These are phyloP conservation scores for Microbotryum scabiosae DNA, from an alignment of 1,284 basidiomycete genomes.

Conservation along the genomic window DNA sequence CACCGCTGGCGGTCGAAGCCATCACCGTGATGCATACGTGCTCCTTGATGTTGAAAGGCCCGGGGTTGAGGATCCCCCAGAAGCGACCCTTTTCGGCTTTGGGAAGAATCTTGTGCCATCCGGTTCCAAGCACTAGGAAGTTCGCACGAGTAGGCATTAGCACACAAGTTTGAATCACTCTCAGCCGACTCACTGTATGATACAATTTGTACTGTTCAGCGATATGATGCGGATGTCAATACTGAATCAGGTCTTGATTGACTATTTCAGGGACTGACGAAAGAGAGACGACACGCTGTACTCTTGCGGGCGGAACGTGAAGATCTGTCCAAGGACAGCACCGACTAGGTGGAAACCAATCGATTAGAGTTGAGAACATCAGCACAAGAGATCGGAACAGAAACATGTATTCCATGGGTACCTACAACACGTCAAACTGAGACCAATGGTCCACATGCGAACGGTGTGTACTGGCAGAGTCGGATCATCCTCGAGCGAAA, in stretches of 20 bases:
- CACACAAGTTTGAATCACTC: too few species aligned
- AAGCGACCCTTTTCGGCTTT: background rate
- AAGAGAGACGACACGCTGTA: slow-evolving; percentile 4
- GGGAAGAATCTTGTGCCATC: slow-evolving; percentile 1
- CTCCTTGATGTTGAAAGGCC: slow-evolving; percentile 10
- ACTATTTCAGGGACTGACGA: too few species aligned
- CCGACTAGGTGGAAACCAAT: background rate
- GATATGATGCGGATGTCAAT: too few species aligned
- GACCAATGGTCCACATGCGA: background rate
- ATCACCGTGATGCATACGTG: slow-evolving; percentile 45
- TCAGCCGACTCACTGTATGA: background rate
- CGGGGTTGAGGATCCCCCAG: slow-evolving; percentile 35
- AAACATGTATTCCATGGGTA: too few species aligned
- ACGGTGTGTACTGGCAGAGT: background rate
- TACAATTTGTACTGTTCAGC: background rate
- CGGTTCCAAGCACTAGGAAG: background rate
- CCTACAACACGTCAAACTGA: slow-evolving; percentile 1
- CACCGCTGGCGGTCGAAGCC: slow-evolving; percentile 1
- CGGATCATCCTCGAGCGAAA: slow-evolving; percentile 4
- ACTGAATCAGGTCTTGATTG: too few species aligned
- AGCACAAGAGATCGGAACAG: too few species aligned
- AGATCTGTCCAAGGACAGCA: slow-evolving; percentile 6
- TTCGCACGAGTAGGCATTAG: too few species aligned
- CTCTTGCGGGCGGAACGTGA: slow-evolving; percentile 5
- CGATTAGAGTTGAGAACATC: too few species aligned